These are phyloP conservation scores for Phlebopus sp. DNA, from an alignment of 1,284 basidiomycete species.

Conservation along the genomic window DNA sequence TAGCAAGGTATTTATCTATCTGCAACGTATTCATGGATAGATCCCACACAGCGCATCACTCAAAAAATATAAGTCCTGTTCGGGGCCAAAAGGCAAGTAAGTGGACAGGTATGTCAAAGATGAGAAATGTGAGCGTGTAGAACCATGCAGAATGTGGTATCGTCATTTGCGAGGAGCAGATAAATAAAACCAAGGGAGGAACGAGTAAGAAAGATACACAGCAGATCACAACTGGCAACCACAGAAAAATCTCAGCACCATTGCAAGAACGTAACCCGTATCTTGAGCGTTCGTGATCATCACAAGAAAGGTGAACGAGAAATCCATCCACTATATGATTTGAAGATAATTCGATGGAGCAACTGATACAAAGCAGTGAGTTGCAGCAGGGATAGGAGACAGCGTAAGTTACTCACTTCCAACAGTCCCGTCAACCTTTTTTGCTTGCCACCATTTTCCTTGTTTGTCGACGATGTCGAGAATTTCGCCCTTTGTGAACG, in stretches of 20 bases:
- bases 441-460: slow-evolving; percentile 96
- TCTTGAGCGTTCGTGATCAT: slow-evolving; percentile 18
- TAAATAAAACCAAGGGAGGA: slow-evolving; percentile 33
- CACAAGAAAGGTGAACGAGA: slow-evolving; percentile 5
- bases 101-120: slow-evolving; percentile 1
- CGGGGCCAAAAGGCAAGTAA: no score
- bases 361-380: slow-evolving; percentile 48
- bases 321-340: slow-evolving; percentile 46
- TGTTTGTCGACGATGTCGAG: slow-evolving; percentile 93
- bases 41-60: no score
- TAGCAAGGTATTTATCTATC: no score
- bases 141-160: slow-evolving; percentile 28
- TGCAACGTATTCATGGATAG: no score
- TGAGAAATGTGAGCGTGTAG: slow-evolving; percentile 13
- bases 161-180: slow-evolving; percentile 24
- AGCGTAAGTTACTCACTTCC: slow-evolving; percentile 62
- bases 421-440: slow-evolving; percentile 75
- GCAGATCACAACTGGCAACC: slow-evolving; percentile 30
- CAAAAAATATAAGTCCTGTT: no score
- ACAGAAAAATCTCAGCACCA: slow-evolving; percentile 19
- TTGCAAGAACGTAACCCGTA: slow-evolving; percentile 28
- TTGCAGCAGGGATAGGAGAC: background rate
- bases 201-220: slow-evolving; percentile 27
- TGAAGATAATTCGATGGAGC: slow-evolving; percentile 82
- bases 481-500: slow-evolving; percentile 90